Conservation (phyloP, 768 basidiomycete species). For the Suillus weaverae region DNA sequence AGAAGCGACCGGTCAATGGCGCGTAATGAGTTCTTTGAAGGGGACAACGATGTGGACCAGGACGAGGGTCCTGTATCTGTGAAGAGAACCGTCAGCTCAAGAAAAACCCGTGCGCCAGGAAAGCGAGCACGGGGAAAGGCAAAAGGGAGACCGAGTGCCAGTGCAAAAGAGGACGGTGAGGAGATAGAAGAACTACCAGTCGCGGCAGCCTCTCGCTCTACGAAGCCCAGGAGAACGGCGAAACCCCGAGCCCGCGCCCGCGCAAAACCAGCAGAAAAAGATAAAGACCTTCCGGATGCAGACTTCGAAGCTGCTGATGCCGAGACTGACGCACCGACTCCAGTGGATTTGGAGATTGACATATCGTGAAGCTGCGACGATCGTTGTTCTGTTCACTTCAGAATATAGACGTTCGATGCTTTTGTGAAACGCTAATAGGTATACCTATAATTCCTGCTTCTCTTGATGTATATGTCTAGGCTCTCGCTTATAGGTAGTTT, state of each 20-base stretch:
- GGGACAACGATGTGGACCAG: conserved; percentile 65
- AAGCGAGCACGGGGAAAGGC: conserved; percentile 34
- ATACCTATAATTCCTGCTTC: neutral
- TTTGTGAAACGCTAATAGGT: neutral
- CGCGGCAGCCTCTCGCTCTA: conserved; percentile 24
- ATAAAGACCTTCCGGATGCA: conserved; percentile 32
- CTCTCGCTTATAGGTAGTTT: neutral
- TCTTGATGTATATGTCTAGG: neutral
- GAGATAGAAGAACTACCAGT: conserved; percentile 36
- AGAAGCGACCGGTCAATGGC: conserved; percentile 52
- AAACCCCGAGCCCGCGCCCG: conserved; percentile 25
- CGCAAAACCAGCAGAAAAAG: conserved; percentile 22
- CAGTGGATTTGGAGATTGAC: conserved; percentile 39
- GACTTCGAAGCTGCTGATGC: conserved; percentile 29
- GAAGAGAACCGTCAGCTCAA: conserved; percentile 17
- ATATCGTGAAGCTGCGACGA: conserved; percentile 45
- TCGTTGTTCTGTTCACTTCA: conserved; percentile 42
- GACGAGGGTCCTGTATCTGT: conserved; percentile 37
- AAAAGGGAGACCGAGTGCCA: conserved; percentile 33
- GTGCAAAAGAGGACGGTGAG: conserved; percentile 35
- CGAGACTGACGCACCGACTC: conserved; percentile 38
- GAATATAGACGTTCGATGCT: neutral
- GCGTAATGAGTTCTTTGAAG: conserved; percentile 74
- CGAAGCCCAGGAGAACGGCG: conserved; percentile 33
- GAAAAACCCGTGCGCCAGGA: conserved; percentile 24